These are phyloP conservation scores for Gymnopilus dilepis DNA, from an alignment of 768 basidiomycete genomes.

Conservation along the genomic window DNA sequence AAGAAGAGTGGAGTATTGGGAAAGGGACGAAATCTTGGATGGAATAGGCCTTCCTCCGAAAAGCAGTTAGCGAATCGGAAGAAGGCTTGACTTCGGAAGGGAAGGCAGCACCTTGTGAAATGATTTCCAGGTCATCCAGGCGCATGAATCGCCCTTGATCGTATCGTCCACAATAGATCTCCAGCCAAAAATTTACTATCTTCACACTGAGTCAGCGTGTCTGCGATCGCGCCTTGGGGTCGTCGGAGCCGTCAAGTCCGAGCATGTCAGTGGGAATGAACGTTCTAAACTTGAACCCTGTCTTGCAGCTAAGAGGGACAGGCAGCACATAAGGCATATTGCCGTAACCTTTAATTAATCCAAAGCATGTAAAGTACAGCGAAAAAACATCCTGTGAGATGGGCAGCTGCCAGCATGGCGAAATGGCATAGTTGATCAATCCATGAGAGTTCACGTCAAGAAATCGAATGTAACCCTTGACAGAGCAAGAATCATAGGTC, in stretches of 20 bases:
- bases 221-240: background rate
- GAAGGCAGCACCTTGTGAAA: background rate
- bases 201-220: background rate
- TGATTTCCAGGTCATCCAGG: background rate
- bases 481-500: constrained; percentile 16
- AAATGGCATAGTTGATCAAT: background rate
- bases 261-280: background rate
- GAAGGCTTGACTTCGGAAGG: background rate
- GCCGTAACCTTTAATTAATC: constrained; percentile 11
- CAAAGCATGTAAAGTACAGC: constrained; percentile 9
- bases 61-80: constrained; percentile 1
- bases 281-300: background rate
- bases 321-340: background rate
- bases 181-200: background rate
- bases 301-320: background rate
- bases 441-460: constrained; percentile 33
- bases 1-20: background rate
- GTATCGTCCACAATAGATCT: background rate
- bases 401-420: constrained; percentile 1
- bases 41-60: background rate
- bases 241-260: background rate
- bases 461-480: constrained; percentile 56
- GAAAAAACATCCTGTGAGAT: background rate
- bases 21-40: background rate
- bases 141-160: background rate